Conservation (phyloP, 2,329 filamentous ascomycete species). For the Myriosclerotinia curreyana region DNA sequence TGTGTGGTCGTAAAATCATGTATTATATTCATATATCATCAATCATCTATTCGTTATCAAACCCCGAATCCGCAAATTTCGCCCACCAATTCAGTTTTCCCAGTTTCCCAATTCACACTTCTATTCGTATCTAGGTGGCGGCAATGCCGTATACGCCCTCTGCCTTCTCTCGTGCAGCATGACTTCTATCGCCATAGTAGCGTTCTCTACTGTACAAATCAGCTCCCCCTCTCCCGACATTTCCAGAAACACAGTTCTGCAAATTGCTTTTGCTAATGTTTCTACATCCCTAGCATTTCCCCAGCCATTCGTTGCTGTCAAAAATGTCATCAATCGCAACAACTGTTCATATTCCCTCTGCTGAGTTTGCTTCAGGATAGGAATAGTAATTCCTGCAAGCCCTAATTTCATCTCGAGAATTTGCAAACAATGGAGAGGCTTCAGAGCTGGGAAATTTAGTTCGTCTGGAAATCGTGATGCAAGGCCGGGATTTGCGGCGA, state of each 20-base stretch:
- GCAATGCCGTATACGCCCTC: neutral
- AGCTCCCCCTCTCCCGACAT: conserved; percentile 8
- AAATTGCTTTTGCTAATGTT: conserved; percentile 26
- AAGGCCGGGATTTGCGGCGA: conserved; percentile 51
- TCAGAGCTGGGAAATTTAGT: conserved; percentile 25
- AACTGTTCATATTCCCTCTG: conserved; percentile 9
- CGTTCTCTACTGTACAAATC: conserved; percentile 18
- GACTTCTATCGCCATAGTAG: conserved; percentile 12
- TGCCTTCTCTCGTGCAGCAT: conserved; percentile 24
- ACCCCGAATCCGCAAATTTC: too few species aligned
- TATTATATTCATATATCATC: neutral
- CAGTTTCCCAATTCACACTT: neutral
- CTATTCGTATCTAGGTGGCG: conserved; percentile 14
- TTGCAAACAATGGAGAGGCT: conserved; percentile 22
- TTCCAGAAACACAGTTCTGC: conserved; percentile 21
- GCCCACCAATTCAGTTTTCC: neutral
- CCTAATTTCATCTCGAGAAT: conserved; percentile 23
- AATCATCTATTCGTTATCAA: neutral
- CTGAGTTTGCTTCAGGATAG: neutral
- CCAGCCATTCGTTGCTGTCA: conserved; percentile 25
- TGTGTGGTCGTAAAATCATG: neutral
- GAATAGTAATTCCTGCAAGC: conserved; percentile 19
- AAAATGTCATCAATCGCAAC: conserved; percentile 8
- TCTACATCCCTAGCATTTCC: conserved; percentile 31
- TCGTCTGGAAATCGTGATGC: conserved; percentile 52